phyloP scores from a whole-genome alignment of 106 monocot species.

The Dendrobium huoshanense region DNA sequence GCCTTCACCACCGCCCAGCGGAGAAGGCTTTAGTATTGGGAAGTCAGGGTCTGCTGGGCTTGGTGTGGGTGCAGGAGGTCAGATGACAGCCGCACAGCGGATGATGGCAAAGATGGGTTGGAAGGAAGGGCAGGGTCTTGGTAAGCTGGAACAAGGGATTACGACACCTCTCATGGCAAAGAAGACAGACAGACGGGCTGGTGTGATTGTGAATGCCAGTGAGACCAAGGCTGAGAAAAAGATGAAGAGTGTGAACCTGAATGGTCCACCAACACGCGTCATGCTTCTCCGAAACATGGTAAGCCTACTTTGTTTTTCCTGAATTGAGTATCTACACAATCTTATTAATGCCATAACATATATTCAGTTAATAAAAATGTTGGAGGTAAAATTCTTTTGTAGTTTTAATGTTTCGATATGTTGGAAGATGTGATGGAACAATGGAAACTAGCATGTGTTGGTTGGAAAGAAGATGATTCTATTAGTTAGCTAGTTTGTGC shows the following conservation, averaged over 20 bases:
- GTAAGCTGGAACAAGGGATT: constrained; percentile 94
- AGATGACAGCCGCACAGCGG: constrained; percentile 98
- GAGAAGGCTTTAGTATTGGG: constrained; percentile 76
- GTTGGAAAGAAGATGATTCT: constrained; percentile 1
- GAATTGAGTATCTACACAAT: not conserved
- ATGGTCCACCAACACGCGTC: constrained; percentile 71
- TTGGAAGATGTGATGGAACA: not conserved
- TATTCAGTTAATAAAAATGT: not conserved
- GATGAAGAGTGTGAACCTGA: constrained; percentile 69
- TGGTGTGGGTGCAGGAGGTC: constrained; percentile 90
- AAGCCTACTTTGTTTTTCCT: not conserved
- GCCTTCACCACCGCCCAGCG: constrained; percentile 61
- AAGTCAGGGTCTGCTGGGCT: constrained; percentile 73
- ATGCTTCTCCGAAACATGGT: constrained; percentile 94
- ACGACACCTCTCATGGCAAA: constrained; percentile 95
- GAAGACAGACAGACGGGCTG: constrained; percentile 93
- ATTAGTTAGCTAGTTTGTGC: not conserved
- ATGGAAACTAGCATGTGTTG: not conserved
- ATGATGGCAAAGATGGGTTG: constrained; percentile 99
- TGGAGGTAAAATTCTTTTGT: not conserved
- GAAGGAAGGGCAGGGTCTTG: constrained; percentile 98
- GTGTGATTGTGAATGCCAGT: constrained; percentile 93
- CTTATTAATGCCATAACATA: not conserved
- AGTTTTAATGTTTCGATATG: not conserved
- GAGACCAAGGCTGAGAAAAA: constrained; percentile 76